Evolutionary conservation across 331 rosid species (phyloP), one percentile per base, ranked within the genome.

Genomic region (Pyracantha coccinea): DNA sequence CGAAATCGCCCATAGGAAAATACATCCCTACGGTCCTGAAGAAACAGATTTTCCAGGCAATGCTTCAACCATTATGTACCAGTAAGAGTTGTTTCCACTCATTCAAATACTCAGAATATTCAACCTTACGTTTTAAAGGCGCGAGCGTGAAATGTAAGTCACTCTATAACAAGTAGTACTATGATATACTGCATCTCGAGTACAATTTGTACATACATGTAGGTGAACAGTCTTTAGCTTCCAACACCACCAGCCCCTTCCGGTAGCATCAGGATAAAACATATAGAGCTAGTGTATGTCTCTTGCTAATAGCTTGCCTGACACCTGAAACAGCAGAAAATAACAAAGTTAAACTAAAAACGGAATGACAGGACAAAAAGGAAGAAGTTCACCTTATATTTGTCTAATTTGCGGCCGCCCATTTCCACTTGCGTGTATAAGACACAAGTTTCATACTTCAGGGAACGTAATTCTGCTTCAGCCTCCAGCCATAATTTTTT

Each of bases 401-500:
- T 27, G 73, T 52, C 70, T 69, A 82, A 68, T 74, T 82, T 52
- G 63, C 44, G 73, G 84, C 87, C 71, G 73, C 58, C 54, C 89
- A 73, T 60, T 31, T 66, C 86, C 76, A 79, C 75, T 78, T 86
- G 81, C 90, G 77, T 82, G 58, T 82, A 81, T 74, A 79, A 76
- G 21, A 77, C 79, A 72, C 62, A 62, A 62, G 82, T 78, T 84
- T 77, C 84, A 61, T 81, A 84, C 77, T 82, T 87, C 79, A 79
- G 65, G 65, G 79, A 80, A 68, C 93, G 74, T 53, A 86, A 73
- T 25, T 82, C 88, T 33, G 89, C 88, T 88, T 86, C 93, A 32
- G 93, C 81, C 68, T 90, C 85, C 29, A 85, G 86, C 96, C 96
- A 88, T 54, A 90, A 76, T 3, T 85, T 87, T 73, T 76, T 71